A percentile compares a stretch with the other conserved stretches of the same genome.
These are phyloP conservation scores for Gyrodon lividus DNA, from an alignment of 768 basidiomycete genomes.

Conservation along the genomic window DNA sequence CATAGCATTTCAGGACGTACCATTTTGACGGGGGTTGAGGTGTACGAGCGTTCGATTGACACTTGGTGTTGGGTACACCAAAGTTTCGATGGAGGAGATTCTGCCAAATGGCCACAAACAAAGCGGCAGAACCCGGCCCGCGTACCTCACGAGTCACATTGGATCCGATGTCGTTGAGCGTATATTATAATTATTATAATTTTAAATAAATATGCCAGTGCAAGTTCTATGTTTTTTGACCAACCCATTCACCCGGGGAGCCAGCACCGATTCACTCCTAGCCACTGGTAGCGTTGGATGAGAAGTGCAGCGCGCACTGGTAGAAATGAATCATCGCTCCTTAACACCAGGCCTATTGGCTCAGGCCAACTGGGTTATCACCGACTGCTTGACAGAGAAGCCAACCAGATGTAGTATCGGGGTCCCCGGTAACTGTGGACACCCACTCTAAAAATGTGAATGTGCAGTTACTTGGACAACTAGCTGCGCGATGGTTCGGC, in stretches of 20 bases:
- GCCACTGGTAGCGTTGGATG: too few relatives aligned
- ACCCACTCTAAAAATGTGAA: too few relatives aligned
- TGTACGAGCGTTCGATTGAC: conserved; percentile 19
- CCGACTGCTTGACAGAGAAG: background rate
- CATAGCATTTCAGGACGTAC: conserved; percentile 27
- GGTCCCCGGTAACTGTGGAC: background rate
- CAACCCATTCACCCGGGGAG: too few relatives aligned
- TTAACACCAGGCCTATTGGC: background rate
- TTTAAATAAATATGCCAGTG: too few relatives aligned
- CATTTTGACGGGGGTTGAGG: conserved; percentile 36
- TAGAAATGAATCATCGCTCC: background rate
- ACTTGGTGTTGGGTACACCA: background rate
- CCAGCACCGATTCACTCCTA: too few relatives aligned
- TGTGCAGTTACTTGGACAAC: background rate
- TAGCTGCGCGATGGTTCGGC: too few relatives aligned
- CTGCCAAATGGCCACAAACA: conserved; percentile 23
- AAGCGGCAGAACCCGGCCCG: background rate
- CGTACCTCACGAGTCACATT: too few relatives aligned
- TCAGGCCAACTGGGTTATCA: background rate
- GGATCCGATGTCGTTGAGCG: too few relatives aligned
- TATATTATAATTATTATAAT: too few relatives aligned
- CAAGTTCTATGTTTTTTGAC: background rate
- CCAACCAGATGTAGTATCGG: background rate
- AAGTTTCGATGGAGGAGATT: conserved; percentile 1
- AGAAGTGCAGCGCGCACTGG: too few relatives aligned